Evolutionary conservation across 345 rosid genomes (phyloP), one percentile per base, ranked within the genome.

Genomic region (Erysimum cheiranthoides): DNA sequence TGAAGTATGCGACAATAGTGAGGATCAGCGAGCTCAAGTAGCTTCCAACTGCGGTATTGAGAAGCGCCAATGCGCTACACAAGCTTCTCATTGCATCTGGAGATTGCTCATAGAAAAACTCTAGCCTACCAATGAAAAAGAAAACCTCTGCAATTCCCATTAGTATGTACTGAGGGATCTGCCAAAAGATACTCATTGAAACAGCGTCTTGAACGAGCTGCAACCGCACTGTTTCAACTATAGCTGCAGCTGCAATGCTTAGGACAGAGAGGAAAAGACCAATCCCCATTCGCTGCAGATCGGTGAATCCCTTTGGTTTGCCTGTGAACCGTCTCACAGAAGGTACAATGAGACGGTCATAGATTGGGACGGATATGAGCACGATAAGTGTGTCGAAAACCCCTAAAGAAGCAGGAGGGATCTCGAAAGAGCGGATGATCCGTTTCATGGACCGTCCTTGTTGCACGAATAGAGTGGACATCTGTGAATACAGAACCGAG

Each of bases 361-460:
- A 90, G 68, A 93, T 58, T 0, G 95, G 93, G 70, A 93, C 90
- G 82, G 90, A 89, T 82, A 85, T 81, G 54, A 92, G 82, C 4
- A 90, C 96, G 17, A 87, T 82, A 66, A 86, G 56, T 35, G 86
- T 84, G 66, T 93, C 92, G 5, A 89, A 87, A 49, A 81, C 78
- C 10, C 92, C 88, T 12, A 88, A 86, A 14, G 98, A 83, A 3
- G 98, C 97, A 0, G 98, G 87, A 78, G 97, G 93, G 59, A 93
- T 84, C 31, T 83, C 82, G 78, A 93, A 90, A 16, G 96, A 85
- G 54, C 82, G 84, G 11, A 93, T 56, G 5, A 70, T 74, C 9
- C 91, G 82, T 71, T 90, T 84, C 98, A 90, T 93, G 81, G 84
- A 64, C 85, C 80, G 87, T 47, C 96, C 97, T 82, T 92, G 96